Evolutionary conservation across 2,329 filamentous ascomycete species (phyloP).

Genomic region (Sarocladium oryzae): DNA sequence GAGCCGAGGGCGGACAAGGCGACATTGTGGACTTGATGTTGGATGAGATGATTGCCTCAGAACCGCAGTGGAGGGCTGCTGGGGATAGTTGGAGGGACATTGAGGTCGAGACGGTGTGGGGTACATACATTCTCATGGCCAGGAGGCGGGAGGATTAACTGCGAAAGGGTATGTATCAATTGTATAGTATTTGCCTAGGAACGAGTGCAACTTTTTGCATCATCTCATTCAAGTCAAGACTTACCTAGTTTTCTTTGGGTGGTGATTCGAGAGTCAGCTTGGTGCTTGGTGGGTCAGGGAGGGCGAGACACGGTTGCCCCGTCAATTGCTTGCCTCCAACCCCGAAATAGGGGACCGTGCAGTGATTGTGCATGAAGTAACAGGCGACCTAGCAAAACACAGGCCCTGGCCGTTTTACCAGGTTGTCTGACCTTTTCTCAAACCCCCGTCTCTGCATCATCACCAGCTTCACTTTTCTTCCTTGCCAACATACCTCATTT

Average conservation of each 20-base stretch:
- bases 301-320: slow-evolving; percentile 6
- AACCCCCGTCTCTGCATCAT: slow-evolving; percentile 9
- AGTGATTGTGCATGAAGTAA: not conserved
- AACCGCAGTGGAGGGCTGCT: slow-evolving; percentile 43
- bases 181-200: too few relatives aligned
- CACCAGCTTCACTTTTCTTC: slow-evolving; percentile 1
- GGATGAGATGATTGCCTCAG: slow-evolving; percentile 48
- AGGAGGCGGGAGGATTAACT: slow-evolving; percentile 25
- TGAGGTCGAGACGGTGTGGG: slow-evolving; percentile 54
- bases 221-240: too few relatives aligned
- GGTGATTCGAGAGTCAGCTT: too few relatives aligned
- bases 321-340: not conserved
- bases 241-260: too few relatives aligned
- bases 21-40: slow-evolving; percentile 59
- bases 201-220: too few relatives aligned
- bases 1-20: slow-evolving; percentile 47
- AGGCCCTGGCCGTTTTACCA: not conserved
- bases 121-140: slow-evolving; percentile 52
- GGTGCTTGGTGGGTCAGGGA: too few relatives aligned
- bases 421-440: not conserved
- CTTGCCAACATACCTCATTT: not conserved
- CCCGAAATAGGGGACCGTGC: slow-evolving; percentile 6
- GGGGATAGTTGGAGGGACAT: slow-evolving; percentile 46
- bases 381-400: not conserved
- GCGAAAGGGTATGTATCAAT: too few relatives aligned